Base-by-base conservation (phyloP, 2,329 filamentous ascomycete genomes). In the Drechslerella dactyloides region DNA sequence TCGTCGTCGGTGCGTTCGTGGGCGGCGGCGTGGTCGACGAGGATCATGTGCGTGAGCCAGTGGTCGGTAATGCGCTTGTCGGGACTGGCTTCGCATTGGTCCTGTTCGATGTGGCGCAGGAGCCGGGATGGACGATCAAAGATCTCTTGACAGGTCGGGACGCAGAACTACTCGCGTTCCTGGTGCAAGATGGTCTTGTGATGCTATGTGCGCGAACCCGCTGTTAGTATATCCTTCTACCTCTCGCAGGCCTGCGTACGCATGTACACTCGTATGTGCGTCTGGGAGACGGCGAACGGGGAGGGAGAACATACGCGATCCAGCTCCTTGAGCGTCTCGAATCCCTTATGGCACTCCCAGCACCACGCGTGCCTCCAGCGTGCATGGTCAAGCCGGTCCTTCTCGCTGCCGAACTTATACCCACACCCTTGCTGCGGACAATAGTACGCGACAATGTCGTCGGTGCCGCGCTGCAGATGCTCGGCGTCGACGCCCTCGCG, bases 361-460 rank as follows among this genome's bases (percentile, higher is more conserved):
- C 68, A 72, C 60, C 60, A 72, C 4, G 37, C 68, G 48, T 72
- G 68, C 1, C 10, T 23, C 68, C 68, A 72, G 40, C 54, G 42
- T 21, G 68, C 60, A 23, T 72, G 68, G 21, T 72, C 68, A 13
- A 55, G n/a, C 17, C 60, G 53, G 46, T 72, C 68, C 51, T 65
- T 64, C 11, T 52, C 42, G 11, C 11, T n/a, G 6, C 50, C n/a
- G 21, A 72, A 72, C 30, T 60, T 57, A 2, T 48, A 19, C 15
- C 24, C 5, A 23, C 68, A 65, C 4, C 35, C 17, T 6, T 37
- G 10, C 6, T 46, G 1, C 0, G 68, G 68, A 21, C 60, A 72
- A 7, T 44, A 35, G 30, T 56, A 70, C 1, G 48, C 37, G 27
- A 27, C 30, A n/a, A n/a, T 37, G 27, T 23, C 21, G n/a, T 53